Conservation (phyloP, 768 basidiomycete species). For the Flagelloscypha sp. region DNA sequence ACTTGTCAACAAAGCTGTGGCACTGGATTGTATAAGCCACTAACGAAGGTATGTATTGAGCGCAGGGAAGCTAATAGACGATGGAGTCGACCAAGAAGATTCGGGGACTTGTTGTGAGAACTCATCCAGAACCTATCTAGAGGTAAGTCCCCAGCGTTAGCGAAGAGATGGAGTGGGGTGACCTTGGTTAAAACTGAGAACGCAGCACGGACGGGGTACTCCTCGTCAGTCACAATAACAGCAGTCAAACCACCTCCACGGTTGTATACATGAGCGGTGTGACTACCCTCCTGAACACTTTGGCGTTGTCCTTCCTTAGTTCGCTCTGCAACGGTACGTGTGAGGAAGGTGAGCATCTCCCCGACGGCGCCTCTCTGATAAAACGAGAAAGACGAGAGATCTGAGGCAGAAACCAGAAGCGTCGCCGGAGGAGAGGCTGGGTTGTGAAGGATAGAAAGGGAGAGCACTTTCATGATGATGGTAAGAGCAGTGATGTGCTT, state of each 20-base stretch:
- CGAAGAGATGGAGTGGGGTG: no score
- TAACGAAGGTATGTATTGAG: no score
- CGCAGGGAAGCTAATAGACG: slow-evolving; percentile 68
- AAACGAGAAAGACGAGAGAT: slow-evolving; percentile 89
- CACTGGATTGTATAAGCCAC: no score
- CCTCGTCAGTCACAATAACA: slow-evolving; percentile 89
- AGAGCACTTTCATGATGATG: slow-evolving; percentile 75
- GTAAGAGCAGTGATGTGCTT: no score
- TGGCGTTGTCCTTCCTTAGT: slow-evolving; percentile 85
- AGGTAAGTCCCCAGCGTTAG: no score
- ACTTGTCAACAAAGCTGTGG: no score
- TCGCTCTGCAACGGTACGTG: slow-evolving; percentile 85
- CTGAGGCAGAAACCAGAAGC: slow-evolving; percentile 59
- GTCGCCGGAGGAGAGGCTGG: slow-evolving; percentile 57
- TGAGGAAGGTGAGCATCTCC: slow-evolving; percentile 93
- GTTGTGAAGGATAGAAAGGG: slow-evolving; percentile 65
- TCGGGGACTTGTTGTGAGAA: slow-evolving; percentile 76
- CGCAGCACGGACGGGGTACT: slow-evolving; percentile 94
- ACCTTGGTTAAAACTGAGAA: slow-evolving; percentile 92
- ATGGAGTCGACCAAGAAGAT: slow-evolving; percentile 54
- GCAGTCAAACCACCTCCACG: slow-evolving; percentile 69
- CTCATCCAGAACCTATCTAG: no score
- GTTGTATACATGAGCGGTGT: slow-evolving; percentile 91
- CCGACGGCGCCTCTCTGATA: slow-evolving; percentile 82
- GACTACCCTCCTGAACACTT: slow-evolving; percentile 88